Evolutionary conservation across 78 protist genomes (phyloP).

Genomic region (Cavenderia fasciculata): DNA sequence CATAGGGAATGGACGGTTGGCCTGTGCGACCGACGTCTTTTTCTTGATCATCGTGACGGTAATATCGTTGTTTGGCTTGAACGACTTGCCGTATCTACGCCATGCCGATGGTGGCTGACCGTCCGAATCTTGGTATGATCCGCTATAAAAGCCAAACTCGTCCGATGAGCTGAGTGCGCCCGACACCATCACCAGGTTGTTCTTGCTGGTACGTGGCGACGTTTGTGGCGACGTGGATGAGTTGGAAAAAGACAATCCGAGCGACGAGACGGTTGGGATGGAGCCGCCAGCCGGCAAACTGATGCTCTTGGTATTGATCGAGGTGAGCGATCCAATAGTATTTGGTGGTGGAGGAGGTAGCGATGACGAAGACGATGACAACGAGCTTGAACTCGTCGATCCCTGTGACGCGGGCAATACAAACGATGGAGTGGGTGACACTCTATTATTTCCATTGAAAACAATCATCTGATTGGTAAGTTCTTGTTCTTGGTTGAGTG

Average conservation of each 20-base stretch:
- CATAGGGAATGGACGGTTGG: slow-evolving; percentile 52
- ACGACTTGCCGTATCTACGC: slow-evolving; percentile 63
- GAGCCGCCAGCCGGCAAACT: slow-evolving; percentile 18
- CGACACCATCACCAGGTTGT: not conserved
- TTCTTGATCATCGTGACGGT: slow-evolving; percentile 42
- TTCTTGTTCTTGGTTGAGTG: not conserved
- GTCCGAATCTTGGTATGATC: slow-evolving; percentile 11
- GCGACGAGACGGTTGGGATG: not conserved
- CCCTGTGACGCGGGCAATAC: not conserved
- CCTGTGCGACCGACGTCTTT: slow-evolving; percentile 42
- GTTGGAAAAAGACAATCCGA: not conserved
- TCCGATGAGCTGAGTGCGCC: slow-evolving; percentile 26
- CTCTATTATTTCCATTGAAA: not conserved
- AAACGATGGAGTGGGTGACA: not conserved
- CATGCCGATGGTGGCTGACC: slow-evolving; percentile 60
- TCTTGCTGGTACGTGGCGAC: slow-evolving; percentile 29
- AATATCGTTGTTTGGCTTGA: slow-evolving; percentile 21
- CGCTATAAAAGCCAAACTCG: slow-evolving; percentile 15
- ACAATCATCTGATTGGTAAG: not conserved
- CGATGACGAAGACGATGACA: slow-evolving; percentile 15
- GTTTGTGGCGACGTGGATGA: slow-evolving; percentile 9
- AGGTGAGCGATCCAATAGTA: not conserved
- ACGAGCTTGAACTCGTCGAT: not conserved
- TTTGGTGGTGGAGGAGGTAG: slow-evolving; percentile 21
- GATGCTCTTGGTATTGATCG: not conserved